A percentile compares a stretch with the other conserved stretches of the same genome.
These are phyloP conservation scores for Aquilaria agallochum DNA, from an alignment of 441 rosid species.

Conservation along the genomic window DNA sequence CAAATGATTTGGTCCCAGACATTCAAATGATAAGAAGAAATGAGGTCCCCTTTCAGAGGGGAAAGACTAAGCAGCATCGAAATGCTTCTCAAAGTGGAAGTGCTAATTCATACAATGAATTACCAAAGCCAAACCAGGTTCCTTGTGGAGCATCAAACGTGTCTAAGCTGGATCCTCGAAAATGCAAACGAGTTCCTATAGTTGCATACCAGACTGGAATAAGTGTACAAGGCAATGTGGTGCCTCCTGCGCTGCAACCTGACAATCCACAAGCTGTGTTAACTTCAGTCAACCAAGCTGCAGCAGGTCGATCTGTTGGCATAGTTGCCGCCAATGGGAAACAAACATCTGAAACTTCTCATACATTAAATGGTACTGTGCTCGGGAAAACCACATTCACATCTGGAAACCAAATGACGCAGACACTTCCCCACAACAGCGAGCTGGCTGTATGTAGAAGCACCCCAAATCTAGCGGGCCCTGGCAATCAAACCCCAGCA, in stretches of 20 bases:
- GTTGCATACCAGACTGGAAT: conserved; percentile 28
- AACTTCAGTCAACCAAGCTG: conserved; percentile 10
- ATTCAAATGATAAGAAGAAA: conserved; percentile 63
- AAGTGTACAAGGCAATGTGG: conserved; percentile 28
- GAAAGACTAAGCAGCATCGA: conserved; percentile 13
- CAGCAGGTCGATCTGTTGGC: conserved; percentile 14
- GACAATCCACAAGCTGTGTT: conserved; percentile 38
- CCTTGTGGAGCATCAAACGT: conserved; percentile 16
- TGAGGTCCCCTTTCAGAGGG: conserved; percentile 39
- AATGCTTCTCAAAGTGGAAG: conserved; percentile 25
- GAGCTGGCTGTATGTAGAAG: conserved; percentile 22
- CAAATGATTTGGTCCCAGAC: conserved; percentile 70
- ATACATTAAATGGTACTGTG: conserved; percentile 25
- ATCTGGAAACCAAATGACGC: conserved; percentile 21
- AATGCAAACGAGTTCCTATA: conserved; percentile 34
- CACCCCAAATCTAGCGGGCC: conserved; percentile 21
- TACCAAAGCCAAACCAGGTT: conserved; percentile 1
- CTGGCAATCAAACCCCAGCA: conserved; percentile 13
- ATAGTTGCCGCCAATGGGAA: conserved; percentile 28
- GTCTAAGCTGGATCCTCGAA: conserved; percentile 18
- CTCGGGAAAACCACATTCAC: conserved; percentile 17
- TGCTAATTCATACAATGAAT: conserved; percentile 12
- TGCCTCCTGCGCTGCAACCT: conserved; percentile 47
- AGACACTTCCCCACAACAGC: conserved; percentile 22
- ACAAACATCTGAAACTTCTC: conserved; percentile 24